Base-by-base conservation (phyloP, 495 filamentous ascomycete genomes). In the Cercophora sp. region DNA sequence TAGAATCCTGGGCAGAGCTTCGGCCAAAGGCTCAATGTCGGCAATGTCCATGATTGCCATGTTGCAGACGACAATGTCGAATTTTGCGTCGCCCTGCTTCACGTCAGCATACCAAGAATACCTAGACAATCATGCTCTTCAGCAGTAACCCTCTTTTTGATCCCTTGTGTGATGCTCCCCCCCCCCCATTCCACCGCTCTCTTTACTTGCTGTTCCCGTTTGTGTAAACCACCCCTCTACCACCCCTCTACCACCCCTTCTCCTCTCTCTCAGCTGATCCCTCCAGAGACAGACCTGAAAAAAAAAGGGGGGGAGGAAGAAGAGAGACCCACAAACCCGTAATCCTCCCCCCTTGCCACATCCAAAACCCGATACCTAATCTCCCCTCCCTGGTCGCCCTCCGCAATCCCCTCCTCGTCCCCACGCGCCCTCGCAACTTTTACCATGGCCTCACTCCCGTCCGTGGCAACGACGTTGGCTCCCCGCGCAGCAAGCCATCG, bases 21-120 rank as follows among this genome's bases (percentile, higher is more conserved):
- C 27, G n/a, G 59, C 72, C 2, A 75, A 56, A 18, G 64, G 60
- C 9, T 63, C 61, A 11, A 75, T 51, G 0, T 55, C 61, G n/a
- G 65, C 51, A 9, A 76, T 45, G 42, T 76, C 72, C 72, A 75
- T 76, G 15, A 74, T 54, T 13, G 72, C 72, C 70, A 75, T 75
- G 54, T 74, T 76, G 43, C 70, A 64, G 45, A 67, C 34, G 8
- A 72, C 39, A 6, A 70, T 47, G 15, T 65, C 66, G 48, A 71
- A 72, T 3, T 9, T 13, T 15, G 15, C 20, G 16, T 18, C 8
- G 6, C 41, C 41, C 41, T 44, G 1, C 22, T 26, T 25, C n/a
- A 19, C 40, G 11, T 43, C 20, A 24, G 46, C 16, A n/a, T n/a
- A n/a, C n/a, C n/a, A n/a, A n/a, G n/a, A n/a, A n/a, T n/a, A n/a